Conservation (phyloP, 73 alveolate species). For the Paramecium octaurelia region DNA sequence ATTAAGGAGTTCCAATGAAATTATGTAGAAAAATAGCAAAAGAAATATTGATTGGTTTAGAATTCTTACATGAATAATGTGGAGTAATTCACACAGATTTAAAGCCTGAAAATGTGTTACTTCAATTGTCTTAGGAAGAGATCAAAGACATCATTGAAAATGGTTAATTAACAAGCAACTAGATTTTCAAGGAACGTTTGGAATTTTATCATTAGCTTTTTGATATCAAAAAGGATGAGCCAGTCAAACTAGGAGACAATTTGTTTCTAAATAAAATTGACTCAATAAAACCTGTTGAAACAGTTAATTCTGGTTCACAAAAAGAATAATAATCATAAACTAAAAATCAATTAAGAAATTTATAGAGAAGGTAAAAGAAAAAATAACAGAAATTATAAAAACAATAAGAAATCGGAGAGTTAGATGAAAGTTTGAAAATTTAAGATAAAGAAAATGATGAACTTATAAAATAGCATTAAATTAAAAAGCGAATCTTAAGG, state of each 20-base stretch:
- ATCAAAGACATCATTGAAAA: slow-evolving; percentile 53
- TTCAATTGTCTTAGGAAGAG: slow-evolving; percentile 52
- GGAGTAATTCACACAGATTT: slow-evolving; percentile 93
- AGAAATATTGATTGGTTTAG: slow-evolving; percentile 76
- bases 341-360: neutral
- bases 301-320: neutral
- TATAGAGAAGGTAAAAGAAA: slow-evolving; percentile 20
- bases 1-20: slow-evolving; percentile 84
- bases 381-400: slow-evolving; percentile 7
- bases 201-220: slow-evolving; percentile 38
- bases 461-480: neutral
- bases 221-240: slow-evolving; percentile 28
- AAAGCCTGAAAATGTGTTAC: slow-evolving; percentile 61
- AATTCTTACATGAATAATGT: slow-evolving; percentile 71
- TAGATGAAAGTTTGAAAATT: neutral
- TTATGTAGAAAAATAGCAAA: slow-evolving; percentile 77
- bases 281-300: neutral
- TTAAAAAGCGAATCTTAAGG: neutral
- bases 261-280: neutral
- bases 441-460: neutral
- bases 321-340: neutral
- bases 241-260: neutral
- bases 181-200: slow-evolving; percentile 44
- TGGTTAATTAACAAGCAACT: slow-evolving; percentile 44
- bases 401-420: neutral